Conservation (phyloP, 257 asterid species). For the Solanum pimpinellifolium region DNA sequence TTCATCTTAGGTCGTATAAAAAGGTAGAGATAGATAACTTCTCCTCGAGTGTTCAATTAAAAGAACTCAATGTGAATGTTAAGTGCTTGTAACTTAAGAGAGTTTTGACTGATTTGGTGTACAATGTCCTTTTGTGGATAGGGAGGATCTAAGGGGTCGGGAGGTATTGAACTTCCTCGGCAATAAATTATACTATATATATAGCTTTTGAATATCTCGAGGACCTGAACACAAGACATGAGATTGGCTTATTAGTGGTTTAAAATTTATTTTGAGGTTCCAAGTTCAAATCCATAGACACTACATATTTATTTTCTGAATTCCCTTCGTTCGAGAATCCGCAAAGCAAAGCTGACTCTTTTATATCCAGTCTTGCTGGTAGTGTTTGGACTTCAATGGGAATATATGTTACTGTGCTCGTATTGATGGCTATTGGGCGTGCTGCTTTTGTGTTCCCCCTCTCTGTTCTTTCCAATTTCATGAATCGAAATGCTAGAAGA, state of each 20-base stretch:
- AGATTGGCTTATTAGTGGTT: not conserved
- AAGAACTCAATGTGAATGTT: not conserved
- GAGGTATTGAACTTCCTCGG: not conserved
- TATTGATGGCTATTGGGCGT: conserved; percentile 69
- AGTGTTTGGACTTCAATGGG: conserved; percentile 47
- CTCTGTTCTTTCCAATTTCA: conserved; percentile 58
- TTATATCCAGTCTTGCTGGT: not conserved
- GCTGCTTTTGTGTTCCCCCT: conserved; percentile 93
- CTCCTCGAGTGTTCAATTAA: not conserved
- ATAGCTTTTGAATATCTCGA: not conserved
- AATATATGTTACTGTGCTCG: conserved; percentile 39
- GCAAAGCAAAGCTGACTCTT: not conserved
- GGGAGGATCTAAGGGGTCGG: not conserved
- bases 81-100: not conserved
- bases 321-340: not conserved
- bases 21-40: not conserved
- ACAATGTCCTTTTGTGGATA: not conserved
- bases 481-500: conserved; percentile 41
- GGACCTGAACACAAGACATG: not conserved
- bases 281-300: not conserved
- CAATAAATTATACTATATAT: not conserved
- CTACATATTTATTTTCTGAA: not conserved
- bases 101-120: not conserved
- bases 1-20: not conserved
- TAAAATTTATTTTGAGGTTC: not conserved